These are phyloP conservation scores for Penicillium malachiteum DNA, from an alignment of 495 filamentous ascomycete genomes.

Conservation along the genomic window DNA sequence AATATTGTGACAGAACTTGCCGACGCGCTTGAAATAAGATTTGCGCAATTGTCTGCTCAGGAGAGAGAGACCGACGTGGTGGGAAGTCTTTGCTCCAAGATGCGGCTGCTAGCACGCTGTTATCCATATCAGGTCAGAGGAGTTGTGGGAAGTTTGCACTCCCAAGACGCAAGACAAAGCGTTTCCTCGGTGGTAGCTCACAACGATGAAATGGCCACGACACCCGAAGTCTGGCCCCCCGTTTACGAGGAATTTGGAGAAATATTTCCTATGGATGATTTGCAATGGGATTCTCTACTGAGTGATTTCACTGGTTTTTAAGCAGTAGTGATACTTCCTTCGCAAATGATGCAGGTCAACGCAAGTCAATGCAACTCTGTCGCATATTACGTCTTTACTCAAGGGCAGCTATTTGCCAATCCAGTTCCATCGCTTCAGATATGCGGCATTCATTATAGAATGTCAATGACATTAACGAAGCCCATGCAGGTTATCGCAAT, in stretches of 20 bases:
- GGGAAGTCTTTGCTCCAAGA: slow-evolving; percentile 19
- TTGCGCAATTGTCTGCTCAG: slow-evolving; percentile 13
- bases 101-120: slow-evolving; percentile 13
- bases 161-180: slow-evolving; percentile 4
- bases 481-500: too few species aligned
- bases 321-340: too few species aligned
- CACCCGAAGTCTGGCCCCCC: slow-evolving; percentile 15
- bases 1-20: slow-evolving; percentile 15
- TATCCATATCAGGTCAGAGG: slow-evolving; percentile 21
- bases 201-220: slow-evolving; percentile 2
- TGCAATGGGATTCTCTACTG: slow-evolving; percentile 23
- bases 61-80: slow-evolving; percentile 17
- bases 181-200: slow-evolving; percentile 4
- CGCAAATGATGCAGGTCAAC: too few species aligned
- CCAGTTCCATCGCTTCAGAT: too few species aligned
- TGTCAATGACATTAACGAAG: too few species aligned
- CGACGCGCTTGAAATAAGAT: slow-evolving; percentile 7
- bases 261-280: slow-evolving; percentile 21
- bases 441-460: too few species aligned
- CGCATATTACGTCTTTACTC: too few species aligned
- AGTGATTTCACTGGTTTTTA: slow-evolving; percentile 13
- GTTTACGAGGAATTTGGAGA: slow-evolving; percentile 22
- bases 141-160: slow-evolving; percentile 3
- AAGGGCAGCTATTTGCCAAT: too few species aligned
- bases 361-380: too few species aligned